A percentile compares a stretch with the other conserved stretches of the same genome.
Evolutionary conservation across 805 yeast genomes (phyloP).

Genomic region (Zygosaccharomyces bisporus): DNA sequence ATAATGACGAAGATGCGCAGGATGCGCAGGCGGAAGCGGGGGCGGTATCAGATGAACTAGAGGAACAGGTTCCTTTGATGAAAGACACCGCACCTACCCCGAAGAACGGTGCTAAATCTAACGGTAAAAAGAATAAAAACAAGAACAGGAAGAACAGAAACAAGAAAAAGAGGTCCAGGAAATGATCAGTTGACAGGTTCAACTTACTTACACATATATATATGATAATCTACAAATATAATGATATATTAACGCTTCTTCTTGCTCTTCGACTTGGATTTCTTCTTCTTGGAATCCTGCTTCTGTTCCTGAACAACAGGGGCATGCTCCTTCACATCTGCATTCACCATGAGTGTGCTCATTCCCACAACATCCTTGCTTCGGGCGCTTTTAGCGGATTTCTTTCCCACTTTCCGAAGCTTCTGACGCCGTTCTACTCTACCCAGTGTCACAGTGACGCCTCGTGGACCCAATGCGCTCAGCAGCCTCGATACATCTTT

Average conservation of each 20-base stretch:
- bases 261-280: slow-evolving; percentile 20
- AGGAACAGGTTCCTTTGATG: slow-evolving; percentile 1
- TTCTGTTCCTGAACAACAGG: slow-evolving; percentile 17
- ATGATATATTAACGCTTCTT: slow-evolving; percentile 24
- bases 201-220: slow-evolving; percentile 8
- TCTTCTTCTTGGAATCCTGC: slow-evolving; percentile 11
- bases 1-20: not conserved
- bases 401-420: slow-evolving; percentile 8
- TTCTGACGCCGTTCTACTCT: slow-evolving; percentile 23
- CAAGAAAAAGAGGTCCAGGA: slow-evolving; percentile 18
- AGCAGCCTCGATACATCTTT: slow-evolving; percentile 73
- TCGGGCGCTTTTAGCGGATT: slow-evolving; percentile 10
- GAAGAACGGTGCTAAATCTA: slow-evolving; percentile 4
- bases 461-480: slow-evolving; percentile 69
- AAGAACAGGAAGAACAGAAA: slow-evolving; percentile 18
- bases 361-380: slow-evolving; percentile 27
- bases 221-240: slow-evolving; percentile 10
- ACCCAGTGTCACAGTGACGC: slow-evolving; percentile 40
- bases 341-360: slow-evolving; percentile 28
- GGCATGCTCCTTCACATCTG: slow-evolving; percentile 27
- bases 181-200: slow-evolving; percentile 9
- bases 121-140: slow-evolving; percentile 11
- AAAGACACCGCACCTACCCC: not conserved
- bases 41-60: not conserved
- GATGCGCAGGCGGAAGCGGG: not conserved